These are phyloP conservation scores for Gossypium anomalum DNA, from an alignment of 345 rosid genomes.

Conservation along the genomic window DNA sequence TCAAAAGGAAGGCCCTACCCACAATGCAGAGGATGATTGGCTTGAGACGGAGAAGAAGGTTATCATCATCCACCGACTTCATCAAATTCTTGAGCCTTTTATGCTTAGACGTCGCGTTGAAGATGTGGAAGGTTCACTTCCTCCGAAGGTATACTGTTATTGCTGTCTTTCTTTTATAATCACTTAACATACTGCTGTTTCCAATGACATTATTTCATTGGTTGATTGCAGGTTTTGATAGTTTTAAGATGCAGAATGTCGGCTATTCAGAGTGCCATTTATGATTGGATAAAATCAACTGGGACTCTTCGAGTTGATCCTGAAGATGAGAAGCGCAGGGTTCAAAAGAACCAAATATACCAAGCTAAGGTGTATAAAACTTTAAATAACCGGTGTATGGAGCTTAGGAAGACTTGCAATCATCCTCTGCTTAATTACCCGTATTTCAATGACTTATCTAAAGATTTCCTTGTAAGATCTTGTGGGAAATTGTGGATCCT, in stretches of 20 bases:
- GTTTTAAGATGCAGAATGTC: slow-evolving; percentile 98
- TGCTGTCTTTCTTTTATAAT: slow-evolving; percentile 5
- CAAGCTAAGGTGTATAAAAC: slow-evolving; percentile 72
- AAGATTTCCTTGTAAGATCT: slow-evolving; percentile 87
- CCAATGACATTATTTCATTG: slow-evolving; percentile 25
- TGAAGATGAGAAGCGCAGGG: slow-evolving; percentile 77
- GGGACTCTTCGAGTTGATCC: slow-evolving; percentile 97
- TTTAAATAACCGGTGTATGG: slow-evolving; percentile 97
- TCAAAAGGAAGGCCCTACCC: slow-evolving; percentile 76
- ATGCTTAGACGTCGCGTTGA: slow-evolving; percentile 99
- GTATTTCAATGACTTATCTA: slow-evolving; percentile 77
- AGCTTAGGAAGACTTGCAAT: slow-evolving; percentile 92
- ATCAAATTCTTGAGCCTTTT: slow-evolving; percentile 98
- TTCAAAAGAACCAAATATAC: slow-evolving; percentile 70
- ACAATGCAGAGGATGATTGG: slow-evolving; percentile 98
- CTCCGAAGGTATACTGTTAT: slow-evolving; percentile 77
- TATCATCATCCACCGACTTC: slow-evolving; percentile 95
- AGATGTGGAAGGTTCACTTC: slow-evolving; percentile 99
- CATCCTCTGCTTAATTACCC: slow-evolving; percentile 99
- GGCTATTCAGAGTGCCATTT: slow-evolving; percentile 88
- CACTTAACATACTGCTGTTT: slow-evolving; percentile 17
- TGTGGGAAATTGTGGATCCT: slow-evolving; percentile 97
- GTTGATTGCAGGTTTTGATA: slow-evolving; percentile 66
- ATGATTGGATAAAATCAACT: slow-evolving; percentile 98
- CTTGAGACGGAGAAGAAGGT: slow-evolving; percentile 99